These are phyloP conservation scores for Aspergillus asperescens DNA, from an alignment of 495 filamentous ascomycete species.

Conservation along the genomic window DNA sequence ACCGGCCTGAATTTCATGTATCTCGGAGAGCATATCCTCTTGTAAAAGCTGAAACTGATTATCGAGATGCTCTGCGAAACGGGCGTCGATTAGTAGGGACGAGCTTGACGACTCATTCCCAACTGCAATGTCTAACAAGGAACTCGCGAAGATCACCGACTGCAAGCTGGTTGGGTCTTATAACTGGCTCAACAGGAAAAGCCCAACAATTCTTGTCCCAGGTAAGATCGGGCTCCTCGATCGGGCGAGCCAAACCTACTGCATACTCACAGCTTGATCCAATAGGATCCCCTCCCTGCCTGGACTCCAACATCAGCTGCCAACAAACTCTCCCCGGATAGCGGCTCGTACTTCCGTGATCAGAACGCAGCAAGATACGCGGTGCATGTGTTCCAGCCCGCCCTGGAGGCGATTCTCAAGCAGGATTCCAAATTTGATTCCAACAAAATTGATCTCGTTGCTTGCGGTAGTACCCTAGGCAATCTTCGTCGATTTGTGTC, in stretches of 20 bases:
- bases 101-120: conserved; percentile 14
- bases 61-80: conserved; percentile 55
- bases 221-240: conserved; percentile 28
- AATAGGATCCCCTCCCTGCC: conserved; percentile 50
- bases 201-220: conserved; percentile 47
- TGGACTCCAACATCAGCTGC: conserved; percentile 50
- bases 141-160: conserved; percentile 19
- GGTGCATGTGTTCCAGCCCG: conserved; percentile 53
- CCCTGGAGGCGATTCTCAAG: conserved; percentile 42
- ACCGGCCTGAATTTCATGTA: conserved; percentile 55
- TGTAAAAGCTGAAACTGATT: conserved; percentile 75
- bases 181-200: conserved; percentile 43
- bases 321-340: conserved; percentile 43
- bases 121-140: not conserved
- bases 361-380: conserved; percentile 55
- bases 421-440: conserved; percentile 33
- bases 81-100: conserved; percentile 21
- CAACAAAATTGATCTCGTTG: conserved; percentile 51
- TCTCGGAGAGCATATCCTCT: conserved; percentile 66
- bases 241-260: not conserved
- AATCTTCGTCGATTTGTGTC: conserved; percentile 52
- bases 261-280: not conserved
- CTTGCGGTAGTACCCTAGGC: conserved; percentile 57
- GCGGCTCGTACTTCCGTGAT: conserved; percentile 54
- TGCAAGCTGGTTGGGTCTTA: conserved; percentile 44